These are phyloP conservation scores for Furcasterigmium furcatum DNA, from an alignment of 2,329 filamentous ascomycete species.

Conservation along the genomic window DNA sequence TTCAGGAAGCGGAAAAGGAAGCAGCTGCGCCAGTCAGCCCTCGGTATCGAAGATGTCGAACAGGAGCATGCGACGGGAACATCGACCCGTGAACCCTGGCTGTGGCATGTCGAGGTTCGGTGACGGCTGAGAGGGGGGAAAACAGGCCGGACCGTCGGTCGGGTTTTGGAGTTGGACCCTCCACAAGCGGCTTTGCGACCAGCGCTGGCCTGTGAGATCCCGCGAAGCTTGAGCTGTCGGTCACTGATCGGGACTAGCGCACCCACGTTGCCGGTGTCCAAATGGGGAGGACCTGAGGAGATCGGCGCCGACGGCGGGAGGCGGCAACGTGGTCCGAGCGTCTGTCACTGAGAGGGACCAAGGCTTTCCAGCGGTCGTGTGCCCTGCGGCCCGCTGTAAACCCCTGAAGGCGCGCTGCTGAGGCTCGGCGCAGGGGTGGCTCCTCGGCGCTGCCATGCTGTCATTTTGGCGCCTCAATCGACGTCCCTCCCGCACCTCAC, in stretches of 20 bases:
- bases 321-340: not conserved
- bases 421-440: too few species aligned
- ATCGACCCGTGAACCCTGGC: not conserved
- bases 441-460: not conserved
- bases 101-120: not conserved
- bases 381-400: not conserved
- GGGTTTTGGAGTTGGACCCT: not conserved
- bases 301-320: not conserved
- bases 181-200: too few species aligned
- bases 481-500: not conserved
- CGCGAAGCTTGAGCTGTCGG: conserved; percentile 3
- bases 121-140: not conserved
- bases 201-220: too few species aligned
- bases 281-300: conserved; percentile 7
- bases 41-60: too few species aligned
- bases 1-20: conserved; percentile 1
- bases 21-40: too few species aligned
- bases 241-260: conserved; percentile 10
- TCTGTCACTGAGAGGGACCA: not conserved
- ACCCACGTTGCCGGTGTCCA: conserved; percentile 8
- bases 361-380: not conserved
- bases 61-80: not conserved
- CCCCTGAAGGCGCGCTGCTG: not conserved
- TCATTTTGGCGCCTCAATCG: not conserved
- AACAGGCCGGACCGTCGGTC: not conserved